Base-by-base conservation (phyloP, 1,284 basidiomycete genomes). In the Pyrrhoderma lamaoense region DNA sequence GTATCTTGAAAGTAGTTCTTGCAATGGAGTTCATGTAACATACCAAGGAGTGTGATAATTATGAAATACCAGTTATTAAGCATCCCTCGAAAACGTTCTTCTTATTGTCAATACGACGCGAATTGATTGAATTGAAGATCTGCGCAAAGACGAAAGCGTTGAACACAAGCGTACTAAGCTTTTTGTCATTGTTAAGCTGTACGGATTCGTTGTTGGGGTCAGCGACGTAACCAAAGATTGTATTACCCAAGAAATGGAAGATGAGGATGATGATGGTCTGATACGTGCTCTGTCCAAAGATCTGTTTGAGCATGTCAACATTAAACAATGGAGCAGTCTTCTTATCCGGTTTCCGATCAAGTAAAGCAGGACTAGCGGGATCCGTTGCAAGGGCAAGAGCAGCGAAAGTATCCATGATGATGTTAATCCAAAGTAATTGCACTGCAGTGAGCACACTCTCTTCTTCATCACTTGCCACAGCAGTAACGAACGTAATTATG, bases 321-420 rank as follows among this genome's bases (percentile, higher is more conserved):
- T 82, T 82, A 74, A 99, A 95, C 49, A 99, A 70, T 2, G 94
- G 92, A 0, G 92, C 84, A 1, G 77, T 82, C 70, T 89, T 89
- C 68, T 77, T 82, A 66, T 97, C 93, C 1, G 95, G 95, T 67
- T 91, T 89, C 61, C 94, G 84, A 58, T 96, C 77, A 45, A 99
- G 80, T 25, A 93, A 79, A 2, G 74, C 66, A 35, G 83, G 83
- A 1, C 85, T 82, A 0, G 95, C 94, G 11, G 93, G 94, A 66
- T 98, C 95, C 36, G 95, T 99, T 18, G 95, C 93, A 48, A 99
- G 80, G 9, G 95, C 95, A 51, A 98, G 82, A 34, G 95, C 95
- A 49, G 95, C 95, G 62, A 99, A 96, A 0, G 93, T 97, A 68
- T 97, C 93, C 93, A 96, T 96, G 68, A 92, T 93, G 54, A 95